Base-by-base conservation (phyloP, 2,329 filamentous ascomycete genomes). In the Dissoconium aciculare region DNA sequence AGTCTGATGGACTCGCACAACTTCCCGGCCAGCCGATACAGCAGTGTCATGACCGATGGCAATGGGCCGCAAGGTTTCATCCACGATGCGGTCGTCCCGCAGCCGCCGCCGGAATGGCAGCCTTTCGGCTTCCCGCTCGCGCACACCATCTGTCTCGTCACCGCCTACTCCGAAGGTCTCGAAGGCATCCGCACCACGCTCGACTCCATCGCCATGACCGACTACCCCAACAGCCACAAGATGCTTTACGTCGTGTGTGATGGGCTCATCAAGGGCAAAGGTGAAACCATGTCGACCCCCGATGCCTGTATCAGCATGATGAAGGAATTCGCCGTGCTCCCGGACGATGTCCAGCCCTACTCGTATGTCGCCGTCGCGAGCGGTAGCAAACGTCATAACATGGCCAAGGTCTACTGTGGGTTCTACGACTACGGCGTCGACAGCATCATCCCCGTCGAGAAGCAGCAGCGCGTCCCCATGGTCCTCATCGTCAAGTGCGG, bases 151-250 rank as follows among this genome's bases (percentile, higher is more conserved):
- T 95, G 87, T 55, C 60, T 98, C 42, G 85, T 98, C 30, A 98
- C 91, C 15, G 84, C 84, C 11, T 98, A 98, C 55, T 98, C 89
- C 0, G 89, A 98, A 62, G 89, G 89, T 42, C 82, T 78, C 41
- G 78, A 92, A 37, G 89, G 87, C 49, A 71, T 98, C 33, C 78
- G 89, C 28, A 93, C 85, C 1, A 98, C 89, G 1, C 63, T 98
- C 15, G 85, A 98, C 58, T 98, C 89, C 1, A 78, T 98, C 52
- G 89, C 87, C 29, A 92, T 82, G 58, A 98, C 89, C 3, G 91
- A 98, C 56, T 98, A 98, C 48, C 89, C 89, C 29, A 98, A 98
- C 67, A 95, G 87, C 55, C 91, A 98, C 68, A 98, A 98, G 60
- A 73, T 85, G 15, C 89, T 98, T 45, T 68, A 98, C 37, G 81